These are phyloP conservation scores for Monoraphidium neglectum DNA, from an alignment of 139 green algal genomes.

Conservation along the genomic window DNA sequence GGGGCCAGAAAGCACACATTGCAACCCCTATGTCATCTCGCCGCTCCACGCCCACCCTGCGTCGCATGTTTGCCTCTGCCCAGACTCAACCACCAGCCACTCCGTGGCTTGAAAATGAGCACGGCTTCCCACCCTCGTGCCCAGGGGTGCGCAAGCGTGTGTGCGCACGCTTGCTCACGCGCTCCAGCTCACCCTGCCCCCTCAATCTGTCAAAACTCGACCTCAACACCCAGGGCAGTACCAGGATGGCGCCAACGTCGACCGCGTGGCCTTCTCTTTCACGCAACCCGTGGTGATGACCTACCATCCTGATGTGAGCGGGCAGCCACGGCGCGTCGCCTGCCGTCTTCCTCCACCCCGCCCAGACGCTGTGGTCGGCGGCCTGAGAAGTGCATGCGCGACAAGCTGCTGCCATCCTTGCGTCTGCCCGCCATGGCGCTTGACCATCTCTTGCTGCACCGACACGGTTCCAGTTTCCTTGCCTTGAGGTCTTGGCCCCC, in stretches of 20 bases:
- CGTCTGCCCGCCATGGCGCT: not conserved
- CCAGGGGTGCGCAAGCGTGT: too few species aligned
- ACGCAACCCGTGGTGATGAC: slow-evolving; percentile 72
- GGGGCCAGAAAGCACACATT: too few species aligned
- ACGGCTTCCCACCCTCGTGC: too few species aligned
- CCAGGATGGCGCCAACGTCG: slow-evolving; percentile 58
- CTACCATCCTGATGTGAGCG: slow-evolving; percentile 42
- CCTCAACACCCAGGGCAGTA: too few species aligned
- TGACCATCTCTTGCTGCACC: not conserved
- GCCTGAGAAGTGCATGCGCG: not conserved
- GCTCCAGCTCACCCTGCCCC: too few species aligned
- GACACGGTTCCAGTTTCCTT: not conserved
- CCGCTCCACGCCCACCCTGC: too few species aligned
- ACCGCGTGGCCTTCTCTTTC: slow-evolving; percentile 35
- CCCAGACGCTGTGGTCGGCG: not conserved
- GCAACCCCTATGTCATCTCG: too few species aligned
- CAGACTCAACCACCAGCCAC: too few species aligned
- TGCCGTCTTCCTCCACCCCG: not conserved
- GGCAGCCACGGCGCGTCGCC: not conserved
- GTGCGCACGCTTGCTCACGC: too few species aligned
- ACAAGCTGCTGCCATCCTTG: not conserved
- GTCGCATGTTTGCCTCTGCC: too few species aligned
- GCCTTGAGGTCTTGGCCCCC: not conserved
- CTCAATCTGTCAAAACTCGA: too few species aligned
- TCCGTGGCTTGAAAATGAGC: too few species aligned